A percentile compares a stretch with the other conserved stretches of the same genome.
Evolutionary conservation across 1,139 yeast genomes (phyloP).

Genomic region (Diutina rugosa): DNA sequence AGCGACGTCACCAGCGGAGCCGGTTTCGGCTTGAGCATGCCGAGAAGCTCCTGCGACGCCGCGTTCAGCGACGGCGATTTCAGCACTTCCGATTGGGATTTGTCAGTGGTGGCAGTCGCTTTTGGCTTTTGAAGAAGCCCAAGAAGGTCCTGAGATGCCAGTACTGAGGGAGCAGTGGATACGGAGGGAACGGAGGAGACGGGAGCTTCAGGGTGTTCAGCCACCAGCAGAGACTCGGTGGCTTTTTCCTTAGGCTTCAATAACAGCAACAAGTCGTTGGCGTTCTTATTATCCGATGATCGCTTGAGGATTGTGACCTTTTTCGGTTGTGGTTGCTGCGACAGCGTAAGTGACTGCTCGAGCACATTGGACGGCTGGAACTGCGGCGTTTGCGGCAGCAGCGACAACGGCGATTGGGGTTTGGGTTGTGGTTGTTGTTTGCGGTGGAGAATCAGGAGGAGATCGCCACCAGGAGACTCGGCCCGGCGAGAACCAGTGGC

Average conservation of each 20-base stretch:
- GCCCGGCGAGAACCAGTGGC: slow-evolving; percentile 2
- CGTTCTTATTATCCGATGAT: slow-evolving; percentile 5
- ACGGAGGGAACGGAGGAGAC: background rate
- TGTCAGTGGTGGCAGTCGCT: background rate
- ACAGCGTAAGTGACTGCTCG: slow-evolving; percentile 12
- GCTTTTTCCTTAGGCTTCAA: slow-evolving; percentile 5
- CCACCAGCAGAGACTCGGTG: background rate
- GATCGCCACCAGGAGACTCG: slow-evolving; percentile 2
- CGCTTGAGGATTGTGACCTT: slow-evolving; percentile 17
- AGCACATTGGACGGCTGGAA: slow-evolving; percentile 17
- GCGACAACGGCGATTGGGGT: slow-evolving; percentile 4
- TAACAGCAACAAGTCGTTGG: slow-evolving; percentile 9
- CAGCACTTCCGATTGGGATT: background rate
- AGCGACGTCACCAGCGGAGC: background rate
- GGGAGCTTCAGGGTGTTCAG: background rate
- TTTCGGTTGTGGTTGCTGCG: slow-evolving; percentile 1
- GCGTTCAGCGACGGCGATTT: background rate
- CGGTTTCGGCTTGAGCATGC: background rate
- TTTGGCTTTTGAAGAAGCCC: background rate
- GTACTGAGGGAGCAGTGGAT: background rate
- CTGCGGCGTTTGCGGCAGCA: slow-evolving; percentile 3
- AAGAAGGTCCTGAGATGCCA: slow-evolving; percentile 1
- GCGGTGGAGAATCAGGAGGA: slow-evolving; percentile 5
- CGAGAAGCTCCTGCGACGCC: background rate
- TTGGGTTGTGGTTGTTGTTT: slow-evolving; percentile 5